phyloP scores from a whole-genome alignment of 331 rosid species.

The Spiraea crenata region DNA sequence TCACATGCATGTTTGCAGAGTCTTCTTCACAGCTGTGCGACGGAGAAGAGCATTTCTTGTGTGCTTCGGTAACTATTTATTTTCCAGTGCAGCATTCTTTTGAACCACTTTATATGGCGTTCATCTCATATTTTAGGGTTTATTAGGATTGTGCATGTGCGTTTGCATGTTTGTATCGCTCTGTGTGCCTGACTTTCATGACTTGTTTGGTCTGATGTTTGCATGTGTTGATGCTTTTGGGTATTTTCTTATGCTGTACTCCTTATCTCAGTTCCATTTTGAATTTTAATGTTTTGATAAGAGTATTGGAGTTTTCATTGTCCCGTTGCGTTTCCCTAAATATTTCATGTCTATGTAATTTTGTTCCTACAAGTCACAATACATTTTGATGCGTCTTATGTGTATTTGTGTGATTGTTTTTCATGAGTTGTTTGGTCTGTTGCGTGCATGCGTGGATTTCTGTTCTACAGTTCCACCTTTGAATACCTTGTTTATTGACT shows the following conservation, averaged over 20 bases:
- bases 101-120: neutral
- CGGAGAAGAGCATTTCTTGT: neutral
- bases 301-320: neutral
- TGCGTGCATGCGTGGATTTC: no score
- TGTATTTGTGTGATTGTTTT: neutral
- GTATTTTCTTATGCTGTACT: neutral
- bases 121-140: neutral
- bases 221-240: neutral
- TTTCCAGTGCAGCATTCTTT: neutral
- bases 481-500: no score
- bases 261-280: neutral
- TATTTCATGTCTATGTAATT: neutral
- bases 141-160: neutral
- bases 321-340: neutral
- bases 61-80: neutral
- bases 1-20: constrained; percentile 12
- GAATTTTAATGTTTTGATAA: no score
- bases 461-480: no score
- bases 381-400: neutral
- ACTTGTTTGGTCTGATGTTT: neutral
- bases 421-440: no score
- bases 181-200: neutral
- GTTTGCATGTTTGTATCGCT: neutral
- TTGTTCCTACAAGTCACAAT: neutral
- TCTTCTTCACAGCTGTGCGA: neutral